Evolutionary conservation across 139 green algal genomes (phyloP).

Genomic region (Haematococcus sp.): DNA sequence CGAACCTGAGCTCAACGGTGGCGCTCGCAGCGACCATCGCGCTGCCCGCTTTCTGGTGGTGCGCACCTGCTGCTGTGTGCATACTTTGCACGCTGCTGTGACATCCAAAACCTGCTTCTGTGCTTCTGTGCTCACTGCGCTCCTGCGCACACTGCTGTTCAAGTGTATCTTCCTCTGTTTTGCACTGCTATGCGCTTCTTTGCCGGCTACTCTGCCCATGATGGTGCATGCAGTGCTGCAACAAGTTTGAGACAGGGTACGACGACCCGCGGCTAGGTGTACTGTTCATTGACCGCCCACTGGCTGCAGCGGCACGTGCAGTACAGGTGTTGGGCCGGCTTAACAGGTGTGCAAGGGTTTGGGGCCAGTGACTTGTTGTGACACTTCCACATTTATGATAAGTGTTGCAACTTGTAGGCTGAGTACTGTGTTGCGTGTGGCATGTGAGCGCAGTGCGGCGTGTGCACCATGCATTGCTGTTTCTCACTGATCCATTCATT

Average conservation of each 20-base stretch:
- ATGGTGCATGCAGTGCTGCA: slow-evolving; percentile 5
- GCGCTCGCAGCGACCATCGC: neutral
- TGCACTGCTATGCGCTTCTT: too few relatives aligned
- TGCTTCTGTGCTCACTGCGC: too few relatives aligned
- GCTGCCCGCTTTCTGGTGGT: slow-evolving; percentile 41
- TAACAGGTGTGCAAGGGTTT: neutral
- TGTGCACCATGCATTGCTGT: too few relatives aligned
- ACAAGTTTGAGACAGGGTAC: slow-evolving; percentile 53
- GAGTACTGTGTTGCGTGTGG: too few relatives aligned
- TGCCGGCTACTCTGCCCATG: too few relatives aligned
- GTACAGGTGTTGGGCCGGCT: slow-evolving; percentile 9
- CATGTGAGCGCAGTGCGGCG: too few relatives aligned
- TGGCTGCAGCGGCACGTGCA: neutral
- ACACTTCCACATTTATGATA: neutral
- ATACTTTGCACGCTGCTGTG: too few relatives aligned
- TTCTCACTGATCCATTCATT: too few relatives aligned
- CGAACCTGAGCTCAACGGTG: slow-evolving; percentile 28
- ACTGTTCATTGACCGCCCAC: slow-evolving; percentile 44
- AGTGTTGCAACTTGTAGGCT: too few relatives aligned
- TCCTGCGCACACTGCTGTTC: too few relatives aligned
- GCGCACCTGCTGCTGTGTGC: slow-evolving; percentile 3
- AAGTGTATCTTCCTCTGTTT: too few relatives aligned
- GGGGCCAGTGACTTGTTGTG: neutral
- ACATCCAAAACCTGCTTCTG: too few relatives aligned
- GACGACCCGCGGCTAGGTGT: slow-evolving; percentile 39